A percentile compares a stretch with the other conserved stretches of the same genome.
Conservation (phyloP, 2,329 filamentous ascomycete species). For the Xylariaceae sp. region DNA sequence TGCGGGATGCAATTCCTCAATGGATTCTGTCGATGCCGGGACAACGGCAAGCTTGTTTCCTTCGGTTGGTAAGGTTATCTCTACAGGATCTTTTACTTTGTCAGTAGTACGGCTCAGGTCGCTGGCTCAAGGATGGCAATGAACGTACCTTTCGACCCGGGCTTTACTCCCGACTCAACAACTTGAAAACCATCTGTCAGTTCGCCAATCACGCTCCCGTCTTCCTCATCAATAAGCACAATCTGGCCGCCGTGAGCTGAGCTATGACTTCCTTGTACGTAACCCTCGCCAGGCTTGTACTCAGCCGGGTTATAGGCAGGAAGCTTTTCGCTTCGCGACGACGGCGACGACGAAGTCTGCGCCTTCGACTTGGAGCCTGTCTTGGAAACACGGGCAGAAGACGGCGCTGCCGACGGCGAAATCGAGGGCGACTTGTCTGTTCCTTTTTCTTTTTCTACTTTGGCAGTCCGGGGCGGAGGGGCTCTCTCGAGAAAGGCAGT, state of each 20-base stretch:
- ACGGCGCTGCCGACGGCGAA: slow-evolving; percentile 18
- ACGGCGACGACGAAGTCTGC: slow-evolving; percentile 29
- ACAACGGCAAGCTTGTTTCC: slow-evolving; percentile 62
- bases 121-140: background rate
- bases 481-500: slow-evolving; percentile 90
- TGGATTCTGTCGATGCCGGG: slow-evolving; percentile 65
- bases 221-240: slow-evolving; percentile 90
- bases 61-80: slow-evolving; percentile 69
- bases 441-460: slow-evolving; percentile 26
- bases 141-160: slow-evolving; percentile 81
- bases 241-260: slow-evolving; percentile 66
- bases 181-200: slow-evolving; percentile 77
- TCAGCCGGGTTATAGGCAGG: slow-evolving; percentile 76
- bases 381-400: slow-evolving; percentile 34
- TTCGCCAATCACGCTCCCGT: slow-evolving; percentile 93
- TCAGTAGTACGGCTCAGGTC: slow-evolving; percentile 9
- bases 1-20: slow-evolving; percentile 79
- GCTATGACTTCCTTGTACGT: slow-evolving; percentile 61
- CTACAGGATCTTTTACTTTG: slow-evolving; percentile 62
- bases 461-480: slow-evolving; percentile 50
- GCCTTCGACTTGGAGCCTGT: slow-evolving; percentile 37
- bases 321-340: slow-evolving; percentile 38
- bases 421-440: slow-evolving; percentile 22
- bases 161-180: slow-evolving; percentile 72
- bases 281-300: slow-evolving; percentile 76